Base-by-base conservation (phyloP, 2,329 filamentous ascomycete genomes). In the Penicillium freii region DNA sequence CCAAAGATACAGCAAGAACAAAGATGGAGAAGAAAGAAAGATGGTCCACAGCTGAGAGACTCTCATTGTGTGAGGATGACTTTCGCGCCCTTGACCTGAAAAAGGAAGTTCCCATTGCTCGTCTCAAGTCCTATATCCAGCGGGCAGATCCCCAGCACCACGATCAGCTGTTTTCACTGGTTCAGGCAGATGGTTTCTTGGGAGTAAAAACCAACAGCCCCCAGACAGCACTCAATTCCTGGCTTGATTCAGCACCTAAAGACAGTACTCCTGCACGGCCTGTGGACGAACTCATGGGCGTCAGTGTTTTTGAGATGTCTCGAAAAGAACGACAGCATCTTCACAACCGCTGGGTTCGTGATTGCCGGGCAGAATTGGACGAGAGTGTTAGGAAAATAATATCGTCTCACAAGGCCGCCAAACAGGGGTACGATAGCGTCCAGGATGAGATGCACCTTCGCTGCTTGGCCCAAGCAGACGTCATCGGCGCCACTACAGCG, bases 401-500 rank as follows among this genome's bases (percentile, higher is more conserved):
- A 21, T 25, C 34, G 1, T 40, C 54, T 9, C 54, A 52, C 33
- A 38, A 13, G 11, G 10, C 19, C 15, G 48, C 54, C 25, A 56
- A 52, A 33, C 4, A 25, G 1, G 19, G 42, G 11, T 56, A 45
- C 4, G 54, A 56, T 11, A 31, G n/a, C 15, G 27, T 71, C 15
- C 59, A 61, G 19, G 59, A 66, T 38, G 70, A 74, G 42, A 36
- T 66, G 6, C 61, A 69, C 45, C 54, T 71, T 25, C 66, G 71
- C 7, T 69, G 63, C 50, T 63, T 76, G 8, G 40, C 60, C 4
- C 62, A 70, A 21, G 81, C 81, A 0, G 71, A 82, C 50, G 73
- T 84, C 6, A 80, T 85, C 42, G 82, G 83, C 0, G 65, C 84
- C 4, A 85, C 82, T 0, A 84, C 82, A 0, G 77, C 76, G 1